phyloP scores from a whole-genome alignment of 2,329 filamentous ascomycete species.

The Aspergillus transmontanensis region DNA sequence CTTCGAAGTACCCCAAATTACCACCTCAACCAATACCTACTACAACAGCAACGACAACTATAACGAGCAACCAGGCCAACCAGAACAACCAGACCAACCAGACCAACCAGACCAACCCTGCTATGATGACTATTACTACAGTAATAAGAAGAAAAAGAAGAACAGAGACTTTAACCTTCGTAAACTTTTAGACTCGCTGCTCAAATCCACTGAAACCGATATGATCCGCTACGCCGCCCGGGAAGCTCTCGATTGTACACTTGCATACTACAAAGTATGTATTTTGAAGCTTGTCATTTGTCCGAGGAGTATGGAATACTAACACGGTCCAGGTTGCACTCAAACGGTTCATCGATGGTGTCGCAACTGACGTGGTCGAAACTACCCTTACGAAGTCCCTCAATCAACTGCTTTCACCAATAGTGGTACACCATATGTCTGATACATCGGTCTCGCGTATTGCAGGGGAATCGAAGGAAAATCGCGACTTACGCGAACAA shows the following conservation, averaged over 20 bases:
- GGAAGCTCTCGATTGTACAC: constrained; percentile 44
- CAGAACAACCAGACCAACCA: too few species aligned
- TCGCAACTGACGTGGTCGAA: constrained; percentile 43
- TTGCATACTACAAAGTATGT: constrained; percentile 50
- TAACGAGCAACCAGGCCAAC: too few species aligned
- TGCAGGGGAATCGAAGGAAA: constrained; percentile 27
- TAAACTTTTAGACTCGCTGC: constrained; percentile 19
- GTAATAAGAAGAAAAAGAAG: too few species aligned
- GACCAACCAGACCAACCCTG: too few species aligned
- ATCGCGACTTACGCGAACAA: constrained; percentile 18
- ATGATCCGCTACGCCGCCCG: constrained; percentile 43
- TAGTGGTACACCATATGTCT: constrained; percentile 21
- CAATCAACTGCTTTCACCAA: constrained; percentile 30
- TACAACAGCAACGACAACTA: too few species aligned
- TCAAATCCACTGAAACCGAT: constrained; percentile 32
- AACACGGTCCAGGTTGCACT: constrained; percentile 38
- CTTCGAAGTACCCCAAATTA: constrained; percentile 15
- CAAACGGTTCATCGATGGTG: constrained; percentile 45
- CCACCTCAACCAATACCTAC: not conserved
- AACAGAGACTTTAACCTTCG: constrained; percentile 7
- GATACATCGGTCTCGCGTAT: constrained; percentile 22
- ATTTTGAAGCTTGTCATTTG: not conserved
- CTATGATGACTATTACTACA: too few species aligned
- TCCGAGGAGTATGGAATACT: not conserved
- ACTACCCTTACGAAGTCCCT: constrained; percentile 33